Base-by-base conservation (phyloP, 257 asterid genomes). In the Gentiana dahurica region DNA sequence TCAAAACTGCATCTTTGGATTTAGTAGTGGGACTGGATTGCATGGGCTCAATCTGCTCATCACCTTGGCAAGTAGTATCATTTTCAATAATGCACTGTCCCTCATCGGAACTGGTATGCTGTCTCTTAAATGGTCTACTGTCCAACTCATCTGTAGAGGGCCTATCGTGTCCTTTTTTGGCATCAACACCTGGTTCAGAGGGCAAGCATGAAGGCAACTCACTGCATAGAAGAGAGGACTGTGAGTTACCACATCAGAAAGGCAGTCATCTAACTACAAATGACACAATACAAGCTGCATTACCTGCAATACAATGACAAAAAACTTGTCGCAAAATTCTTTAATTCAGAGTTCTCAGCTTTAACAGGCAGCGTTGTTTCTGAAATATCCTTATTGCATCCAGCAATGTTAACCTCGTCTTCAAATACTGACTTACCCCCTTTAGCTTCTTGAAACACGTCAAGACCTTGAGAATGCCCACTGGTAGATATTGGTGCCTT, bases 271-370 rank as follows among this genome's bases (percentile, higher is more conserved):
- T 59, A 43, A 55, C 54, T 48, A 58, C 51, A 13, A 35, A 45
- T 34, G 58, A 61, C 62, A 49, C 47, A 47, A 34, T 9, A 11
- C 32, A 3, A 15, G 9, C 49, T 41, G 38, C 46, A 50, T 11
- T 81, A 91, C 98, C 98, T 73, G 81, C 87, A 91, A 68, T 81
- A 78, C 67, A 87, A 62, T 62, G 98, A 83, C 79, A 85, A 68
- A 58, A 91, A 78, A 53, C 68, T 76, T 57, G 71, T 58, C 11
- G 94, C 87, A 57, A 82, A 87, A 55, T 75, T 80, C 68, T 78
- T 74, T 41, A 80, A 80, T 58, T 79, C 78, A 7, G 85, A 54
- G 70, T 67, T 76, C 51, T 57, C 65, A 59, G 53, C 60, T 59
- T 53, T 69, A 32, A 5, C 75, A 55, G 48, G 68, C 52, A 45